These are phyloP conservation scores for Cercospora sp. DNA, from an alignment of 2,329 filamentous ascomycete genomes.

Conservation along the genomic window DNA sequence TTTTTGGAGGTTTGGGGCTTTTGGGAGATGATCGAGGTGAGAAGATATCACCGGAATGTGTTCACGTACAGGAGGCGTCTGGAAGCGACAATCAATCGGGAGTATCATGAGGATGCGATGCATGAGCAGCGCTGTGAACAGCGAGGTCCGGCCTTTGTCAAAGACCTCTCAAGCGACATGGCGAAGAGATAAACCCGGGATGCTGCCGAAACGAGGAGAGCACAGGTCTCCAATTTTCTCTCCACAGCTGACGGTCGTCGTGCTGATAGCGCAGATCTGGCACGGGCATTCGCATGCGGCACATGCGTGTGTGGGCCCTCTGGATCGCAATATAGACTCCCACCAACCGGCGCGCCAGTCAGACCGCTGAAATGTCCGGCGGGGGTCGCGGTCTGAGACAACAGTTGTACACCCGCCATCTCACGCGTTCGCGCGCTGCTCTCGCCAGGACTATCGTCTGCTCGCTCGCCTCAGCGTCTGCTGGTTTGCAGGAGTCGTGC, in stretches of 20 bases:
- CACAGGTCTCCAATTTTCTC: not conserved
- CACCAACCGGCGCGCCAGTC: constrained; percentile 2
- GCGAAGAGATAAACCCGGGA: not conserved
- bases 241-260: not conserved
- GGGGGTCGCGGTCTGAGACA: constrained; percentile 10
- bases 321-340: constrained; percentile 1
- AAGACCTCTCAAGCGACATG: not conserved
- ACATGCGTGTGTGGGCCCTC: not conserved
- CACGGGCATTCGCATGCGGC: not conserved
- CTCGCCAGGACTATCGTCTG: not conserved
- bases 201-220: constrained; percentile 1
- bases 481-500: not conserved
- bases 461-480: not conserved
- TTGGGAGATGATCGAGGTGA: not conserved
- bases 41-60: not conserved
- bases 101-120: not conserved
- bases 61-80: not conserved
- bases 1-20: not conserved
- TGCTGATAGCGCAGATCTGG: not conserved
- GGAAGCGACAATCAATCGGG: not conserved
- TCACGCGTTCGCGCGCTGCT: not conserved
- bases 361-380: not conserved
- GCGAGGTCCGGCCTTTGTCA: constrained; percentile 1
- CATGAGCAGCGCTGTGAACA: not conserved
- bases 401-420: not conserved